A percentile compares a stretch with the other conserved stretches of the same genome.
phyloP scores from a whole-genome alignment of 306 rosid genomes.

The Vicia villosa region DNA sequence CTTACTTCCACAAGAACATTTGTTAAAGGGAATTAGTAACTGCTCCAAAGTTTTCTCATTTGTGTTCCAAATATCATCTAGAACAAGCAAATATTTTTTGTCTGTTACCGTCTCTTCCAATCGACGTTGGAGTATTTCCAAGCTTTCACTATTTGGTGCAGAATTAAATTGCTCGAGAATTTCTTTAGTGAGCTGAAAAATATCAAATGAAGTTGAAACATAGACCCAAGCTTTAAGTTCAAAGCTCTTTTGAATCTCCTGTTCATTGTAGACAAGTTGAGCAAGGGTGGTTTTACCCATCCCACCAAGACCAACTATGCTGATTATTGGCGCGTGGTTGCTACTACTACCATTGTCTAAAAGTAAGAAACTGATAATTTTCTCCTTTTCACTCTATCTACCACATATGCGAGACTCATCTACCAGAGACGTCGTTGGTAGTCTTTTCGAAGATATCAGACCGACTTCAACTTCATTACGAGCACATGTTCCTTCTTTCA shows the following conservation, averaged over 20 bases:
- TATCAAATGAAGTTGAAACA: slow-evolving; percentile 1
- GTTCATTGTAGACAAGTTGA: neutral
- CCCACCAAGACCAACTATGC: neutral
- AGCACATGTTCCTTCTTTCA: too few relatives aligned
- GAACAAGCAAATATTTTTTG: slow-evolving; percentile 1
- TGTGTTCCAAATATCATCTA: neutral
- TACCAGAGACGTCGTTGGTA: too few relatives aligned
- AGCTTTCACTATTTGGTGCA: neutral
- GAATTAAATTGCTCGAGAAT: neutral
- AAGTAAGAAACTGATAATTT: neutral
- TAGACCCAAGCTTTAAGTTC: slow-evolving; percentile 9
- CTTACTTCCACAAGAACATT: slow-evolving; percentile 1
- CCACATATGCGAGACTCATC: neutral
- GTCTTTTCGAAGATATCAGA: too few relatives aligned
- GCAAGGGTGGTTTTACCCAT: neutral
- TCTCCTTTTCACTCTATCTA: neutral
- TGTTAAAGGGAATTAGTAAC: neutral
- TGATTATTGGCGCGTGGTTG: neutral
- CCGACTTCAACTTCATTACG: too few relatives aligned
- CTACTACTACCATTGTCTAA: neutral
- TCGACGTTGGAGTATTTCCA: neutral
- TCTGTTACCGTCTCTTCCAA: neutral
- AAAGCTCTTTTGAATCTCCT: neutral
- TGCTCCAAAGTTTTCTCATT: neutral
- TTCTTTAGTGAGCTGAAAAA: too few relatives aligned